Percentiles rank a stretch among this genome's conserved stretches.
phyloP scores from a whole-genome alignment of 331 rosid genomes.

The Phaseolus coccineus region DNA sequence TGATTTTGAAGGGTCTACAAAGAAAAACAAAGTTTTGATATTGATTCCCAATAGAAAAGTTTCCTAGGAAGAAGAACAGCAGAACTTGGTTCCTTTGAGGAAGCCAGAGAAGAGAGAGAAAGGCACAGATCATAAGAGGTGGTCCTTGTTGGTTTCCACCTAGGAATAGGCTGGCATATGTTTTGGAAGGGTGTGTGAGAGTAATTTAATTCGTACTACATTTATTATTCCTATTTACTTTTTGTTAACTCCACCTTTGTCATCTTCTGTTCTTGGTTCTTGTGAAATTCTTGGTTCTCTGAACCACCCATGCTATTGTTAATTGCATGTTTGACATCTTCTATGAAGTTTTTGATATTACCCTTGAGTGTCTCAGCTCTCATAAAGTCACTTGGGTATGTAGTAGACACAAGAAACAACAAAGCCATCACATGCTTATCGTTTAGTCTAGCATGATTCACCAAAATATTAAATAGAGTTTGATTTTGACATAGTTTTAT shows the following conservation, averaged over 20 bases:
- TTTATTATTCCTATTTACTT: not conserved
- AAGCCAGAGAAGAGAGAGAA: slow-evolving; percentile 2
- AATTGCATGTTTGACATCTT: slow-evolving; percentile 5
- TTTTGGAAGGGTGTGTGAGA: slow-evolving; percentile 17
- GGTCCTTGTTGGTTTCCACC: slow-evolving; percentile 45
- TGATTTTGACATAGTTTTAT: not conserved
- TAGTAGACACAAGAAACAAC: slow-evolving; percentile 31
- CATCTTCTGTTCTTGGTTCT: slow-evolving; percentile 11
- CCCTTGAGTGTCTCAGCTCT: not conserved
- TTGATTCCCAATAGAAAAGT: not conserved
- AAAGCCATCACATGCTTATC: slow-evolving; percentile 11
- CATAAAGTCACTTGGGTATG: not conserved
- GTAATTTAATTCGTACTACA: not conserved
- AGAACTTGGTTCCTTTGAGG: not conserved
- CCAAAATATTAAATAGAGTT: not conserved
- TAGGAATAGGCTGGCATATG: slow-evolving; percentile 32
- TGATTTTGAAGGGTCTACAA: not conserved
- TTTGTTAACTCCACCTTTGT: slow-evolving; percentile 20
- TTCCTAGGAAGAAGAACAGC: slow-evolving; percentile 6
- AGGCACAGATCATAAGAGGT: slow-evolving; percentile 12
- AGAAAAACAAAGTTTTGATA: not conserved
- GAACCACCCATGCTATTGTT: not conserved
- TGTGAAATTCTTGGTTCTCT: slow-evolving; percentile 8
- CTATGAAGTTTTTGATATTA: not conserved
- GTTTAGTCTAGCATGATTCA: not conserved